phyloP scores from a whole-genome alignment of 192 early-diverging fungal genomes.

The Linnemannia zychae region DNA sequence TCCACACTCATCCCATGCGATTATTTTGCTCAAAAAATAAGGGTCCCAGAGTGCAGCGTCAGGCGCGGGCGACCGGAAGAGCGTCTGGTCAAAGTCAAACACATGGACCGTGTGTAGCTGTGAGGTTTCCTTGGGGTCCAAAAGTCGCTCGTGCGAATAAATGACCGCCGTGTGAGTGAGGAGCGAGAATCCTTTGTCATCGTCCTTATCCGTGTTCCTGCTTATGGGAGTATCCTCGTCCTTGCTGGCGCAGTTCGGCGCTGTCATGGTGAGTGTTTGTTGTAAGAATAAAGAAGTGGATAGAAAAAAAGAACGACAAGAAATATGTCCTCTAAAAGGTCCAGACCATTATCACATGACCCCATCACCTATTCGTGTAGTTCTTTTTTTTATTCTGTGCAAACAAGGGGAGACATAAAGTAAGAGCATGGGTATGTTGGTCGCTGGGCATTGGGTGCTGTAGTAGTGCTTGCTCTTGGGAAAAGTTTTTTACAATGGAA shows the following conservation, averaged over 20 bases:
- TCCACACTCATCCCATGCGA: conserved; percentile 52
- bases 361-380: no score
- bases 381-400: no score
- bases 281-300: neutral
- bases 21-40: conserved; percentile 62
- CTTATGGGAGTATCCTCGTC: neutral
- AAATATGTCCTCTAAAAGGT: no score
- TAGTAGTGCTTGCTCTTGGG: neutral
- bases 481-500: no score
- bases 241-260: neutral
- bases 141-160: conserved; percentile 5
- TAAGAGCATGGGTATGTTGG: no score
- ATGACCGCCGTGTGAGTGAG: conserved; percentile 28
- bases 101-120: conserved; percentile 37
- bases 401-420: no score
- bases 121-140: neutral
- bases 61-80: conserved; percentile 71
- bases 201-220: neutral
- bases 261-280: neutral
- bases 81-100: conserved; percentile 77
- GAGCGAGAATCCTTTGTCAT: neutral
- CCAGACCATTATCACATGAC: no score
- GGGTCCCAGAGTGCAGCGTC: conserved; percentile 71
- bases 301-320: neutral
- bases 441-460: neutral